Evolutionary conservation across 352 stramenopile genomes (phyloP).

Genomic region (Globisporangium echinulatum): DNA sequence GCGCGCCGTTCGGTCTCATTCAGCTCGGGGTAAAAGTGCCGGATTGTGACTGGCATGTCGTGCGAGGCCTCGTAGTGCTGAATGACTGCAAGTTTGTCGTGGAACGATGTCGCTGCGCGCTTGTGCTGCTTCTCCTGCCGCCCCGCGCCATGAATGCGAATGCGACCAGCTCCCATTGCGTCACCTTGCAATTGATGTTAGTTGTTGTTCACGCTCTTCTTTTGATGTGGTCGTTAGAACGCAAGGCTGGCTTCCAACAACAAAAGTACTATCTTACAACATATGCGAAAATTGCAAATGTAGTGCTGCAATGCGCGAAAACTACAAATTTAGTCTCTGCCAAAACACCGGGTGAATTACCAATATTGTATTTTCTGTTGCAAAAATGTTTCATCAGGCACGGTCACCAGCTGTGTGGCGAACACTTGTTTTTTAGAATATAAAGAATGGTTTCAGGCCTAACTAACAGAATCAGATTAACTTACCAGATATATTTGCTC

Average conservation of each 20-base stretch:
- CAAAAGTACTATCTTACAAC: too few relatives aligned
- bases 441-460: too few relatives aligned
- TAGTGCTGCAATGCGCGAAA: too few relatives aligned
- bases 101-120: constrained; percentile 12
- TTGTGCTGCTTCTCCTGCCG: constrained; percentile 14
- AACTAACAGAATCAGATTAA: too few relatives aligned
- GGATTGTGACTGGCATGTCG: constrained; percentile 8
- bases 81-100: constrained; percentile 12
- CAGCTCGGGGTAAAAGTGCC: constrained; percentile 9
- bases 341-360: too few relatives aligned
- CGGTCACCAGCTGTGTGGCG: too few relatives aligned
- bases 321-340: too few relatives aligned
- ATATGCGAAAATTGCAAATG: too few relatives aligned
- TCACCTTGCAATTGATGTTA: not conserved
- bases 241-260: not conserved
- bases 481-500: too few relatives aligned
- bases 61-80: constrained; percentile 7
- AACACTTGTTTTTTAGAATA: too few relatives aligned
- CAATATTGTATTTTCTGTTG: too few relatives aligned
- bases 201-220: constrained; percentile 3
- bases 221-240: not conserved
- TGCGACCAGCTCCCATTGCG: not conserved
- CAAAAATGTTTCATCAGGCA: too few relatives aligned
- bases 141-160: constrained; percentile 6
- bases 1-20: constrained; percentile 5